These are phyloP conservation scores for Geotrichum histeridarum DNA, from an alignment of 1,139 yeast genomes.

Conservation along the genomic window DNA sequence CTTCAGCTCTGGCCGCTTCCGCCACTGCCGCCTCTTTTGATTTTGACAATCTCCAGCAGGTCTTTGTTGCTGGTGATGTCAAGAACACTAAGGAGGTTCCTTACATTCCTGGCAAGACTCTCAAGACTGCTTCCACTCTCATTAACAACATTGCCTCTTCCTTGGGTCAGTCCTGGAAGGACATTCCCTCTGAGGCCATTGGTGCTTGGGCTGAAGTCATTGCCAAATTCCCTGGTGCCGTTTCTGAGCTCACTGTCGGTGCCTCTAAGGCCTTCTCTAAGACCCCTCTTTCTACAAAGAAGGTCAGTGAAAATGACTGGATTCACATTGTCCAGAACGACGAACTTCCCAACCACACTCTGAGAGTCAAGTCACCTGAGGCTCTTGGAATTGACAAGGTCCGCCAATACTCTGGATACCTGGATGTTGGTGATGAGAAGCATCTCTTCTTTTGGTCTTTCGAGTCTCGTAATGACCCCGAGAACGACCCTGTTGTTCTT, in stretches of 20 bases:
- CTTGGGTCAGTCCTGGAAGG: constrained; percentile 29
- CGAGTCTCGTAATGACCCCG: constrained; percentile 85
- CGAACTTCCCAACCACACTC: constrained; percentile 18
- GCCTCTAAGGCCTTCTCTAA: constrained; percentile 11
- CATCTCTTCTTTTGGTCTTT: constrained; percentile 84
- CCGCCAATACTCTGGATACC: constrained; percentile 80
- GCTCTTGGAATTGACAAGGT: constrained; percentile 63
- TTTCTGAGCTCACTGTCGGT: constrained; percentile 19
- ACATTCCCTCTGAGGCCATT: constrained; percentile 29
- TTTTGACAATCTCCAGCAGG: constrained; percentile 17
- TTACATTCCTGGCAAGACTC: constrained; percentile 5
- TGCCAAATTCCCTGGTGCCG: constrained; percentile 18
- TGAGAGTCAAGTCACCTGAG: constrained; percentile 49
- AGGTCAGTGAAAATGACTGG: constrained; percentile 16
- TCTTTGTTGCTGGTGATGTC: constrained; percentile 10
- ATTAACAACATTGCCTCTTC: constrained; percentile 26
- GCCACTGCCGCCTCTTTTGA: constrained; percentile 16
- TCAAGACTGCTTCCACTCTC: constrained; percentile 15
- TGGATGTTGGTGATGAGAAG: constrained; percentile 79
- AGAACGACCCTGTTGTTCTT: constrained; percentile 73
- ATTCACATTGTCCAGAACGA: constrained; percentile 15
- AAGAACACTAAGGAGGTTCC: constrained; percentile 5
- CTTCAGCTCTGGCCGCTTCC: constrained; percentile 14
- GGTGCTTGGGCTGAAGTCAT: constrained; percentile 32
- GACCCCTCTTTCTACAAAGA: background rate